Evolutionary conservation across 2,329 filamentous ascomycete species (phyloP), one percentile per base, ranked within the genome.

Genomic region (Penicillium sp.): DNA sequence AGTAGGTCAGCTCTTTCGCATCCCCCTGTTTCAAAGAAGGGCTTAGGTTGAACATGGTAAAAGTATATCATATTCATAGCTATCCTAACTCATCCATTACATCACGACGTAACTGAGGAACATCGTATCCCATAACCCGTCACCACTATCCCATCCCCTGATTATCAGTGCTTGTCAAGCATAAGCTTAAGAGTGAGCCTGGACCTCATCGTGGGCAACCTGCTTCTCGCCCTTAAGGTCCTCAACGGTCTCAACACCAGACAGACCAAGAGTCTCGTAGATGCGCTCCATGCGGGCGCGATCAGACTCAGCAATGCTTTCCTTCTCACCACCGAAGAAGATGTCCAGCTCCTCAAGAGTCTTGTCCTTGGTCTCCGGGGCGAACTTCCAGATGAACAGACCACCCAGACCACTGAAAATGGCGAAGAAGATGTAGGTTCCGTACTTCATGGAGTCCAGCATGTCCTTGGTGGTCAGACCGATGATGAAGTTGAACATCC

Each of bases 221-320:
- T 47, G 31, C 52, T 55, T 53, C 43, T 66, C 68, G 31, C 65
- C 61, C 55, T 72, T 70, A 25, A 71, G 60, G 31, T 67, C 66
- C 49, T 65, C 62, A 15, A 70, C 50, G 15, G 42, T 62, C 57
- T 75, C 66, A 0, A 74, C 63, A 22, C 67, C 71, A 37, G 66
- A 76, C 55, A 91, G 76, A 0, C 89, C 89, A 62, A 92, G 86
- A 67, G 90, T 88, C 35, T 79, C 77, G 71, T 90, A 88, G 67
- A 92, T 90, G 72, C 89, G 85, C n/a, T 82, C 82, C 87, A 91
- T 91, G 31, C 89, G 83, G 75, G 89, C 86, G 50, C 75, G 65
- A 63, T 77, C 72, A 34, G 71, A 62, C 43, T 71, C 69, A 10
- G 76, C 75, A 63, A 79, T 72, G 56, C 72, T 66, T 0, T 67